Base-by-base conservation (phyloP, 768 basidiomycete species). In the Russula earlei region DNA sequence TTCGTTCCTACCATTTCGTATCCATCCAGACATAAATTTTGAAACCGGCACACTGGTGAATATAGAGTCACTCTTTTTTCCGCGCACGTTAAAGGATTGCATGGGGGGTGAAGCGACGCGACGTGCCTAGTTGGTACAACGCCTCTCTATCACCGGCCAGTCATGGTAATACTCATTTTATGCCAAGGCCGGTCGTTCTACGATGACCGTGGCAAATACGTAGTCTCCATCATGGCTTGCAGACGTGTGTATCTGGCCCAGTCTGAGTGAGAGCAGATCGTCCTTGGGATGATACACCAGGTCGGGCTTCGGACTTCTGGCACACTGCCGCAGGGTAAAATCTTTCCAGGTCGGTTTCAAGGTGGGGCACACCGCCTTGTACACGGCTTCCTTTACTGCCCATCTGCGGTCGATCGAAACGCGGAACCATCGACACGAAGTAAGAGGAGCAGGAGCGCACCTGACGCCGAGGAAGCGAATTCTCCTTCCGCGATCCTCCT, bases 161-260 rank as follows among this genome's bases (percentile, higher is more conserved):
- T n/a, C n/a, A n/a, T n/a, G n/a, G n/a, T n/a, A 14, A 22, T 6
- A n/a, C 29, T 20, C 42, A 42, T 31, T 37, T 60, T 29, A 53
- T 38, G 11, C 38, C 22, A 38, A 15, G 10, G 11, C 36, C 19
- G 44, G 52, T 25, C 47, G 47, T 67, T 89, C 84, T 31, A 80
- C 77, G 24, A 85, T 56, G 25, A 92, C 87, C 17, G 79, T 78
- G 14, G 86, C 77, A 53, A 83, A 73, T 14, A 88, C 75, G 65
- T 89, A 86, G 40, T 87, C 85, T 11, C 84, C 86, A 62, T 92
- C 91, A 61, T 92, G 91, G 63, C 86, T 89, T 41, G 87, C 79
- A 42, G 86, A 89, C 24, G 81, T 76, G 63, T 90, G 84, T 17
- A 87, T 67, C 8, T 55, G 63, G 15, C 75, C 75, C 4, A 64